These are phyloP conservation scores for Teratosphaeria epicoccoides DNA, from an alignment of 2,329 filamentous ascomycete species.

Conservation along the genomic window DNA sequence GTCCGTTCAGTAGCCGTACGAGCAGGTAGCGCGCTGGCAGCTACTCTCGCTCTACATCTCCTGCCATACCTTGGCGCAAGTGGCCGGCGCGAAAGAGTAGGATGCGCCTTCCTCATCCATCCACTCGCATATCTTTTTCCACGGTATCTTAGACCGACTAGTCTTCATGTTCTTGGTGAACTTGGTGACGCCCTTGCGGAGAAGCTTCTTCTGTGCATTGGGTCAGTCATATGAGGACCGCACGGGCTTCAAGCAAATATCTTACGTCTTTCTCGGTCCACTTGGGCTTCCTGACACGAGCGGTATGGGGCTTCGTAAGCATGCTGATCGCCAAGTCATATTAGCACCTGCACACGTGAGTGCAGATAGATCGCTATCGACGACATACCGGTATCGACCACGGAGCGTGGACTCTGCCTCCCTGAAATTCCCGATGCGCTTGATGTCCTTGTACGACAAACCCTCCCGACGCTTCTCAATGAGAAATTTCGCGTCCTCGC, in stretches of 20 bases:
- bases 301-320: constrained; percentile 52
- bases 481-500: constrained; percentile 24
- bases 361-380: neutral
- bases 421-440: constrained; percentile 40
- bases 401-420: constrained; percentile 65
- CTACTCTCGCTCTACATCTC: constrained; percentile 27
- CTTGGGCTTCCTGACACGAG: constrained; percentile 54
- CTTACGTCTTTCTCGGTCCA: constrained; percentile 57
- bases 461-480: constrained; percentile 45
- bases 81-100: constrained; percentile 51
- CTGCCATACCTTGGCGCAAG: constrained; percentile 52
- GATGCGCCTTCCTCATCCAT: constrained; percentile 43
- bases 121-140: constrained; percentile 48
- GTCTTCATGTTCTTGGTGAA: constrained; percentile 3
- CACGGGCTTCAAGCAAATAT: constrained; percentile 10
- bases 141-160: constrained; percentile 37
- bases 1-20: neutral
- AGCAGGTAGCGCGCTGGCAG: neutral
- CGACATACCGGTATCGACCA: constrained; percentile 48
- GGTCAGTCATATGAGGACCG: constrained; percentile 2
- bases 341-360: neutral
- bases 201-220: constrained; percentile 21
- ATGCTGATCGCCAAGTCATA: constrained; percentile 21
- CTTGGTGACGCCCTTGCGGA: constrained; percentile 13
- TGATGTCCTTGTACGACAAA: constrained; percentile 57